These are phyloP conservation scores for Arxiozyma heterogenica DNA, from an alignment of 1,139 yeast genomes.

Conservation along the genomic window DNA sequence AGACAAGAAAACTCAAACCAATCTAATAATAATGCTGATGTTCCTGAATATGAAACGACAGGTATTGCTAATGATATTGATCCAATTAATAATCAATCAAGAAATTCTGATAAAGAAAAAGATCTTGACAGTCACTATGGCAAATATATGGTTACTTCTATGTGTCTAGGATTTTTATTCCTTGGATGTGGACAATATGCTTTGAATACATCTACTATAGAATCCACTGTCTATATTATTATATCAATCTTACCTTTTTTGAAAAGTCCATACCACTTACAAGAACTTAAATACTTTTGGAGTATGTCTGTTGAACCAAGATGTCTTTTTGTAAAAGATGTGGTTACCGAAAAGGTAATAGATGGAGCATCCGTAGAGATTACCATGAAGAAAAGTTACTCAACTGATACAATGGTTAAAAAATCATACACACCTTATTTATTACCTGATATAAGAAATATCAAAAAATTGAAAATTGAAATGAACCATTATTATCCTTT, in stretches of 20 bases:
- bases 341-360: slow-evolving; percentile 46
- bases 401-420: slow-evolving; percentile 33
- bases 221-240: slow-evolving; percentile 41
- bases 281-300: slow-evolving; percentile 89
- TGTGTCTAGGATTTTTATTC: slow-evolving; percentile 81
- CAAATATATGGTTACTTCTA: slow-evolving; percentile 66
- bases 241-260: slow-evolving; percentile 69
- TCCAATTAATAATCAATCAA: slow-evolving; percentile 3
- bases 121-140: slow-evolving; percentile 43
- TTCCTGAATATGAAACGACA: slow-evolving; percentile 6
- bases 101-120: slow-evolving; percentile 4
- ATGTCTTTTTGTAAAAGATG: slow-evolving; percentile 68
- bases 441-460: slow-evolving; percentile 50
- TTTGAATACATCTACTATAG: slow-evolving; percentile 40
- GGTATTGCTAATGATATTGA: slow-evolving; percentile 11
- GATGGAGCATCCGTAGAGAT: slow-evolving; percentile 32
- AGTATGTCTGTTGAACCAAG: slow-evolving; percentile 74
- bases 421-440: slow-evolving; percentile 50
- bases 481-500: slow-evolving; percentile 25
- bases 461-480: slow-evolving; percentile 28
- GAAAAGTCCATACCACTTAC: slow-evolving; percentile 71
- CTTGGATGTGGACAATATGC: slow-evolving; percentile 92
- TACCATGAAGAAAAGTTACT: slow-evolving; percentile 40
- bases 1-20: too few species aligned
- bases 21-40: slow-evolving; percentile 2